Evolutionary conservation across 345 rosid species (phyloP).

Genomic region (Bruguiera sexangula): DNA sequence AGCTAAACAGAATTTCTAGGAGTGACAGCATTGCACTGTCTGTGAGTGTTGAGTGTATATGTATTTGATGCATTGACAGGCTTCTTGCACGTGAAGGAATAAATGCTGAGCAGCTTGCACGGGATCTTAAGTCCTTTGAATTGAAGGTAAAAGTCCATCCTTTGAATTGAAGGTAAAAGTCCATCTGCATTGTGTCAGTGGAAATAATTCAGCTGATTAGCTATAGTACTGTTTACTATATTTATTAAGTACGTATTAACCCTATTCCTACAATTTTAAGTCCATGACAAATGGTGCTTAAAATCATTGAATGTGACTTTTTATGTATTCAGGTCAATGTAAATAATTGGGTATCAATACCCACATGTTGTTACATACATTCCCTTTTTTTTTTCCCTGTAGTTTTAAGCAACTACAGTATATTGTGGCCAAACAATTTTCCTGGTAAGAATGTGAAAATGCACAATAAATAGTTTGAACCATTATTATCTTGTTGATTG

Average conservation of each 20-base stretch:
- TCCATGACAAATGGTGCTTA: no score
- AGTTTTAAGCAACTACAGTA: not conserved
- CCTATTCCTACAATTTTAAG: no score
- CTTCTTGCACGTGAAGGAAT: slow-evolving; percentile 97
- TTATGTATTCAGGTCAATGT: not conserved
- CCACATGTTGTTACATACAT: not conserved
- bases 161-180: slow-evolving; percentile 79
- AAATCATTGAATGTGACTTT: not conserved
- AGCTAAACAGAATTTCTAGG: not conserved
- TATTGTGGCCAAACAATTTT: not conserved
- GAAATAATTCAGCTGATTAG: no score
- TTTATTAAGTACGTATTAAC: no score
- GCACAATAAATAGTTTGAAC: not conserved
- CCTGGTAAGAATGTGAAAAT: not conserved
- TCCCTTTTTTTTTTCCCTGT: not conserved
- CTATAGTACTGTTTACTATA: no score
- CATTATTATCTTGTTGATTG: not conserved
- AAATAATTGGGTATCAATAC: not conserved
- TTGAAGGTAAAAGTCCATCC: slow-evolving; percentile 53
- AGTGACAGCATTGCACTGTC: not conserved
- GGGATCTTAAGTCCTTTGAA: slow-evolving; percentile 92
- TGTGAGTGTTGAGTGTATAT: not conserved
- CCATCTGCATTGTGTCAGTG: no score
- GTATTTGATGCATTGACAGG: slow-evolving; percentile 35
- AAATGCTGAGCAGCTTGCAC: slow-evolving; percentile 94